Conservation (phyloP, 345 rosid genomes). For the Linum trigynum region DNA sequence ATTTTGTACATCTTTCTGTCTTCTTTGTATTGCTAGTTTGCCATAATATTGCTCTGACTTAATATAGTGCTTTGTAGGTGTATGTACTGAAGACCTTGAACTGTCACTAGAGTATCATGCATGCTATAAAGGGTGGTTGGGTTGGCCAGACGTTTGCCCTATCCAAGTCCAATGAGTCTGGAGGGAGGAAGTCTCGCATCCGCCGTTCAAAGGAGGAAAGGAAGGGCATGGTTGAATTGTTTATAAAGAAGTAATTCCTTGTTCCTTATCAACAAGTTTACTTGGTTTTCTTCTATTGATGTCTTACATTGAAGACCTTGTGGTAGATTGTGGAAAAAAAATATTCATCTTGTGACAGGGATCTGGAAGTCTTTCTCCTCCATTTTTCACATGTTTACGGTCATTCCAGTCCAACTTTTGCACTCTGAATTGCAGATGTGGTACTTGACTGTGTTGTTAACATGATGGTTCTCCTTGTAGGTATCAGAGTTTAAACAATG, state of each 20-base stretch:
- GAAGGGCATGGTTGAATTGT: constrained; percentile 69
- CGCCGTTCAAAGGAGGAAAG: constrained; percentile 96
- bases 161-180: constrained; percentile 61
- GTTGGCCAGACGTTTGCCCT: constrained; percentile 69
- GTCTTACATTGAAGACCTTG: neutral
- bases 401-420: neutral
- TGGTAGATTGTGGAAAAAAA: too few relatives aligned
- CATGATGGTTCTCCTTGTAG: constrained; percentile 31
- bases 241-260: constrained; percentile 61
- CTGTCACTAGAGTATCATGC: constrained; percentile 36
- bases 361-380: neutral
- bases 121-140: constrained; percentile 56
- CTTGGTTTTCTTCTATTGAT: neutral
- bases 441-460: constrained; percentile 5
- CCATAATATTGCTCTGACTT: neutral
- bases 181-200: constrained; percentile 61
- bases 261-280: constrained; percentile 13
- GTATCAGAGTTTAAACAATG: constrained; percentile 61
- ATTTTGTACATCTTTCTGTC: too few relatives aligned
- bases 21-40: neutral
- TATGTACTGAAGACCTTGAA: neutral
- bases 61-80: neutral
- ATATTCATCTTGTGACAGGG: neutral
- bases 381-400: neutral
- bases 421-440: neutral